Evolutionary conservation across 805 yeast species (phyloP), one percentile per base, ranked within the genome.

Genomic region (Teunomyces tritomae): DNA sequence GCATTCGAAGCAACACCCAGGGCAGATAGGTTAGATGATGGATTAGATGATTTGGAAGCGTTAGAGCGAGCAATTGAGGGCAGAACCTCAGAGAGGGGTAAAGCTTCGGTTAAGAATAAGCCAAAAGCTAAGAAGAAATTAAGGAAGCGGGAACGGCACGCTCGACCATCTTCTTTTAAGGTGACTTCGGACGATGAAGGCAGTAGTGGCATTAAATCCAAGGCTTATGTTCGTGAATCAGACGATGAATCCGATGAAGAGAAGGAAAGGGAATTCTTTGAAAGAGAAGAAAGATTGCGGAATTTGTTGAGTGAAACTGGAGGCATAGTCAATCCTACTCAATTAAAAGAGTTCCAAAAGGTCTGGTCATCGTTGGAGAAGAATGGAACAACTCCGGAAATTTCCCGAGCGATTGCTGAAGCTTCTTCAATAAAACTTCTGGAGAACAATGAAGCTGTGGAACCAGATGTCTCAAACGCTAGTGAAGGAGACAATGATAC

Each of bases 191-290:
- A 66, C 33, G 68, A 61, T 28, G 72, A 43, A 28, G 14, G 39
- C 8, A 24, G 36, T 16, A 52, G 36, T 16, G 52, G 56, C 5
- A 57, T 64, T 44, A 71, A 76, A 39, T 84, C 89, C 1, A 65
- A 83, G 3, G 82, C 77, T 47, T 77, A 65, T 53, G 77, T 85
- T 40, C 70, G 70, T 44, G 84, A 78, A 45, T 82, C 87, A 2
- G 89, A 84, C 58, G 87, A 83, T 56, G 83, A 77, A 8, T 72
- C 79, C 4, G 88, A 83, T 56, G 80, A 73, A 10, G 88, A 82
- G 41, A 70, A 71, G 35, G 80, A 76, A 44, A 59, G 57, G 2
- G 72, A 56, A 28, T 85, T 85, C 57, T 85, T 78, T 58, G 82
- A 64, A 37, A 73, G 79, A 49, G 91, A 85, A 55, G 70, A 71